These are phyloP conservation scores for Setaria italica DNA, from an alignment of 202 grass and related monocot species.

Conservation along the genomic window DNA sequence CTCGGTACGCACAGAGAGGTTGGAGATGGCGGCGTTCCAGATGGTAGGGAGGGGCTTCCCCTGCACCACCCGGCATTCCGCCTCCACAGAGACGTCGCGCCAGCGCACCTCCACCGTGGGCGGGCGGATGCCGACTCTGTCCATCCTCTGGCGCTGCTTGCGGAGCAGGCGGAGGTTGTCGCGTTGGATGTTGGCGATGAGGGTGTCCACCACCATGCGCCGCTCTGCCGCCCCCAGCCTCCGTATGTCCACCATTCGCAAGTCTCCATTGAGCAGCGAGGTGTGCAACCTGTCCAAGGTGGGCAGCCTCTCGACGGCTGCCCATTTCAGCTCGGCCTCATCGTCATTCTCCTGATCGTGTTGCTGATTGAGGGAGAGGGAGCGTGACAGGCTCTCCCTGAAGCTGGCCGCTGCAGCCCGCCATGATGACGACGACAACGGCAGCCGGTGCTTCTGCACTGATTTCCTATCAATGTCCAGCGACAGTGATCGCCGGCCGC, in stretches of 20 bases:
- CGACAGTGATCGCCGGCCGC: not conserved
- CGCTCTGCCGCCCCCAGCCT: slow-evolving; percentile 47
- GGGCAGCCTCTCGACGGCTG: slow-evolving; percentile 64
- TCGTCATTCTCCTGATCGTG: slow-evolving; percentile 3
- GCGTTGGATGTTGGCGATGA: slow-evolving; percentile 54
- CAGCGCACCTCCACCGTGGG: slow-evolving; percentile 60
- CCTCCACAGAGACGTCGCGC: slow-evolving; percentile 35
- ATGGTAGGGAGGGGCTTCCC: slow-evolving; percentile 66
- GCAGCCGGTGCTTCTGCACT: not conserved
- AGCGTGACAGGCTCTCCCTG: slow-evolving; percentile 23
- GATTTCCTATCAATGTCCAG: not conserved
- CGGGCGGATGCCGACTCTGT: slow-evolving; percentile 56
- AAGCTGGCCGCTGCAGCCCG: slow-evolving; percentile 7
- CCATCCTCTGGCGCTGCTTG: slow-evolving; percentile 61
- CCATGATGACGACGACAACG: not conserved
- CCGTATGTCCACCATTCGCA: slow-evolving; percentile 55
- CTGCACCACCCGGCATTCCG: slow-evolving; percentile 46
- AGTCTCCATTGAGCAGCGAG: slow-evolving; percentile 36
- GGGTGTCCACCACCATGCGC: slow-evolving; percentile 50
- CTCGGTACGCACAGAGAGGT: slow-evolving; percentile 20
- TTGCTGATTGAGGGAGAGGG: not conserved
- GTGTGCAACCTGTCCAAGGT: slow-evolving; percentile 51
- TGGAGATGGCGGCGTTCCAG: slow-evolving; percentile 52
- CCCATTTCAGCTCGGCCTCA: slow-evolving; percentile 62
- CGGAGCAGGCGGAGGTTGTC: slow-evolving; percentile 72